phyloP scores from a whole-genome alignment of 179 eudicot species.

The Beta macrorhiza region DNA sequence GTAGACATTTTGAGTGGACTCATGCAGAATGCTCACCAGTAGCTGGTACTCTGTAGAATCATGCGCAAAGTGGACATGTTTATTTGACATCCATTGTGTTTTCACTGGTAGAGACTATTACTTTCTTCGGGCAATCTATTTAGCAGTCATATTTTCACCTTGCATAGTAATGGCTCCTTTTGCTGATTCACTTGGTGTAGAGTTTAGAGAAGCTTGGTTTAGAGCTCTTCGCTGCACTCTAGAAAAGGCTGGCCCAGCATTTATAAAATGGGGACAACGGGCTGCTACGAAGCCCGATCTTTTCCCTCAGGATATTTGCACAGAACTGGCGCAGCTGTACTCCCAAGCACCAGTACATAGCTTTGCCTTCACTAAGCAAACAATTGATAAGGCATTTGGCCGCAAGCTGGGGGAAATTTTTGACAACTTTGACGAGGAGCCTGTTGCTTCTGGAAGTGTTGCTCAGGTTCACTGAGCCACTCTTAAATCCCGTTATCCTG shows the following conservation, averaged over 20 bases:
- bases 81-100: slow-evolving; percentile 49
- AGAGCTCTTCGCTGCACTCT: slow-evolving; percentile 63
- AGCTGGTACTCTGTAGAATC: slow-evolving; percentile 46
- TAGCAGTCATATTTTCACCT: slow-evolving; percentile 70
- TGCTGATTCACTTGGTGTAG: slow-evolving; percentile 55
- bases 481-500: slow-evolving; percentile 55
- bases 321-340: slow-evolving; percentile 66
- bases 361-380: slow-evolving; percentile 66
- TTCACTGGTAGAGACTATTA: slow-evolving; percentile 50
- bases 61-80: slow-evolving; percentile 60
- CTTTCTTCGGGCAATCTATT: slow-evolving; percentile 59
- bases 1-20: slow-evolving; percentile 41
- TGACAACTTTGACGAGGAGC: slow-evolving; percentile 77
- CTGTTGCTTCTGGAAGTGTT: slow-evolving; percentile 87
- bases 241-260: slow-evolving; percentile 91
- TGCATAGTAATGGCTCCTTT: slow-evolving; percentile 78
- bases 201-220: slow-evolving; percentile 74
- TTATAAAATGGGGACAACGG: slow-evolving; percentile 98
- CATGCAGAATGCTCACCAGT: slow-evolving; percentile 51
- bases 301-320: slow-evolving; percentile 76
- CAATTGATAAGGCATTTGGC: slow-evolving; percentile 80
- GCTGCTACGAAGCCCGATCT: slow-evolving; percentile 95
- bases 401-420: slow-evolving; percentile 78
- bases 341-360: slow-evolving; percentile 82
- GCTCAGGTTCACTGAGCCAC: slow-evolving; percentile 87